Base-by-base conservation (phyloP, 2,329 filamentous ascomycete genomes). In the Amylocarpus encephaloides region DNA sequence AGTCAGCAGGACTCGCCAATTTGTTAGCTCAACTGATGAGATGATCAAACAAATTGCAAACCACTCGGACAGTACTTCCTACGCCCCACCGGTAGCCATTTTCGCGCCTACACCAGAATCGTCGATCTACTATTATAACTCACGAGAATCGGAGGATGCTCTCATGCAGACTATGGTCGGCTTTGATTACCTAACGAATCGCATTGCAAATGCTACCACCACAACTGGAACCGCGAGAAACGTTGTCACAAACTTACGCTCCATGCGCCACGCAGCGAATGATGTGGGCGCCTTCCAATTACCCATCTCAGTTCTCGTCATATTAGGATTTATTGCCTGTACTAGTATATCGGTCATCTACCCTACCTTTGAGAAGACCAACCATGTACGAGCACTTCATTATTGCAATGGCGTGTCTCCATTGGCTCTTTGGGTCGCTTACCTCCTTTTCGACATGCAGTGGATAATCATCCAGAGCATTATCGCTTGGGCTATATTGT, bases 341-440 rank as follows among this genome's bases (percentile, higher is more conserved):
- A 35, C 50, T 6, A 55, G 52, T 33, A 55, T 59, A n/a, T 52
- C 56, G n/a, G 52, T 62, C 18, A 61, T 64, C 12, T 63, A 64
- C 42, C 62, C 59, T 2, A 33, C 56, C 1, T 61, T 52, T 34
- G 61, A 64, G 39, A 62, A 49, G 44, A 53, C 53, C 13, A 61
- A 60, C 26, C 44, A 53, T 36, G 59, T 64, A 12, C 51, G 59
- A 49, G 58, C 59, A 9, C 50, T 64, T 16, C 58, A 63, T 3
- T 63, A 63, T 22, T 59, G 55, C 30, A 64, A 64, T 42, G 59
- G 59, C 7, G 60, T 64, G 16, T 59, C 57, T 1, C 57, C 60
- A 13, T 54, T 56, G 43, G 60, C 60, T 5, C 48, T 64, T 11
- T 63, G 62, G 62, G 32, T 53, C 15, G 62, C 49, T 26, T 64